phyloP scores from a whole-genome alignment of 1,139 yeast species.

The Suhomyces coccinellae region DNA sequence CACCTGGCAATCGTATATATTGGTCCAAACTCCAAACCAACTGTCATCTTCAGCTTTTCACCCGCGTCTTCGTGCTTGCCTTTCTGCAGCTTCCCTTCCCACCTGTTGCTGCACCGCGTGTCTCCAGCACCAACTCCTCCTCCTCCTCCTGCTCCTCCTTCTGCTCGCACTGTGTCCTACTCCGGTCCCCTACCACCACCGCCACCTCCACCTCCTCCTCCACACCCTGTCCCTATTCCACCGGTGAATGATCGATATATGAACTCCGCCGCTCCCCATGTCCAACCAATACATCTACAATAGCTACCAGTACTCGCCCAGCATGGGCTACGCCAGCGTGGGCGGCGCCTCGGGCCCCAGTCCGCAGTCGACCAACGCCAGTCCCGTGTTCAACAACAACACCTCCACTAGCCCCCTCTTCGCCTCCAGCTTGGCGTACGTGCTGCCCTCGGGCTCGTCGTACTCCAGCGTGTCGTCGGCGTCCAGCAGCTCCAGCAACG shows the following conservation, averaged over 20 bases:
- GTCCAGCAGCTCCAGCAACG: slow-evolving; percentile 10
- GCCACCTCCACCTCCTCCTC: neutral
- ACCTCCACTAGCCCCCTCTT: slow-evolving; percentile 31
- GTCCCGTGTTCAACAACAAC: slow-evolving; percentile 11
- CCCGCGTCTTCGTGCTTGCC: neutral
- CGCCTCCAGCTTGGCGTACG: slow-evolving; percentile 25
- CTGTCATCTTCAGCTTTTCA: neutral
- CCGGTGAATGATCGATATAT: slow-evolving; percentile 1
- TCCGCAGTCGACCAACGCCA: neutral
- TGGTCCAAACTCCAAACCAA: slow-evolving; percentile 1
- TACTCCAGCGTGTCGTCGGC: slow-evolving; percentile 19
- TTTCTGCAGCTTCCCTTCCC: too few species aligned
- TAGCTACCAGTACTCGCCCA: slow-evolving; percentile 41
- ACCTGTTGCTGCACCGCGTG: too few species aligned
- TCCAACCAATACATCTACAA: slow-evolving; percentile 38
- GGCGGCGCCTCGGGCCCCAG: slow-evolving; percentile 11
- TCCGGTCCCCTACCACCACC: neutral
- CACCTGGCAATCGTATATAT: slow-evolving; percentile 5
- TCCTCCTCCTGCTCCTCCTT: neutral
- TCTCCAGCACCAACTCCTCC: too few species aligned
- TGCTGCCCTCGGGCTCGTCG: slow-evolving; percentile 17
- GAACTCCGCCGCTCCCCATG: slow-evolving; percentile 19
- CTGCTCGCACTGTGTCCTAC: neutral
- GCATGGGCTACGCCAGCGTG: slow-evolving; percentile 19
- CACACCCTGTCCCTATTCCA: too few species aligned